Evolutionary conservation across 805 yeast genomes (phyloP), one percentile per base, ranked within the genome.

Genomic region (Saturnispora silvae): DNA sequence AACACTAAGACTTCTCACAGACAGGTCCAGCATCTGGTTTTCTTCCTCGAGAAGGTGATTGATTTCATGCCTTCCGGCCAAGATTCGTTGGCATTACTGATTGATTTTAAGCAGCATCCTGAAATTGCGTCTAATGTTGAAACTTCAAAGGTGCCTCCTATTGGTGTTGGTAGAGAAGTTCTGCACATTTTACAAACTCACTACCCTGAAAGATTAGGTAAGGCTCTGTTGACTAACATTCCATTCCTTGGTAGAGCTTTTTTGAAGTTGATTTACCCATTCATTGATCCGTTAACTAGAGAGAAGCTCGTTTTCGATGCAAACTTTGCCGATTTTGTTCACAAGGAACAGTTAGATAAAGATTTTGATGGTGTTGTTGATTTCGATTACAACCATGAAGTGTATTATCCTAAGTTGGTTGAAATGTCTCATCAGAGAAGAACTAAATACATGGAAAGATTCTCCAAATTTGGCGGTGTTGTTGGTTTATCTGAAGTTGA

Each of bases 11-110:
- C 92, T 3, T 75, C 92, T 1, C 80, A 76, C 44, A 72, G 89
- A 49, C 99, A 92, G 55, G 96, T 92, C n/a, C 94, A 92, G 59
- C 96, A 84, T 56, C 65, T 92, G 56, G 96, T 92, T 6, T 89
- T 69, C 63, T 81, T 83, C 94, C 68, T 92, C 38, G 98, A 92
- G 58, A 71, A 85, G 41, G 94, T 84, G 33, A 86, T 89, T 37
- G 94, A 85, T 56, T 82, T 72, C 57, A 89, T 92, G 96, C 96
- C 96, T 1, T 70, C 85, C 0, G 97, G 97, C 17, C 98, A 92
- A 60, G 98, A 89, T 54, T 80, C 94, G 10, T 64, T 92, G 37
- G 95, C 97, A 1, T 62, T 92, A 37, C 65, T 94, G 45, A 89
- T 92, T 46, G 98, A 92, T 59, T 89, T 92, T 61, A 84, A 89